Evolutionary conservation across 495 filamentous ascomycete species (phyloP).

Genomic region (Daldinia vernicosa): DNA sequence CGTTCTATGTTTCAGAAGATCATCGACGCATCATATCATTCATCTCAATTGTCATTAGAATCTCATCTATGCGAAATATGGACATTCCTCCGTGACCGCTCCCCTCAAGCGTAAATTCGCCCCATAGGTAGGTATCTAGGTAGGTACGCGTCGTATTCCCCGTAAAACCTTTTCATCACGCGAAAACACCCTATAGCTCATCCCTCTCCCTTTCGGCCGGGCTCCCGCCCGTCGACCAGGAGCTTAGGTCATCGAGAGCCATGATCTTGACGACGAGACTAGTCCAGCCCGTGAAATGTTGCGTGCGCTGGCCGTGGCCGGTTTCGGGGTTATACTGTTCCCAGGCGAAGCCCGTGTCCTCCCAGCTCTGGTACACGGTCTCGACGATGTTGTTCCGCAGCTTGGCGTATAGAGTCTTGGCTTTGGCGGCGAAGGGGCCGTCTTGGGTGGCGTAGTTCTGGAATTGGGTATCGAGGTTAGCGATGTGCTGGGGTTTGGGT

Average conservation of each 20-base stretch:
- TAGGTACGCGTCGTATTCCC: neutral
- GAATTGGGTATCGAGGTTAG: conserved; percentile 29
- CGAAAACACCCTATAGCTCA: conserved; percentile 42
- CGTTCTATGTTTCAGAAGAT: neutral
- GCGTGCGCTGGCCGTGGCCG: conserved; percentile 89
- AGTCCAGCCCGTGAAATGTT: conserved; percentile 99
- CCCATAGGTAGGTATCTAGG: no score
- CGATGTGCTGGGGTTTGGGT: no score
- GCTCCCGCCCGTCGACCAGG: conserved; percentile 13
- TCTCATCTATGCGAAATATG: neutral
- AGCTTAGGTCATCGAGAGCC: conserved; percentile 70
- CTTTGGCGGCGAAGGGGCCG: conserved; percentile 75
- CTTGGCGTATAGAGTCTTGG: conserved; percentile 75
- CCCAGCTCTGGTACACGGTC: conserved; percentile 88
- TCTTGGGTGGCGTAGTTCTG: conserved; percentile 64
- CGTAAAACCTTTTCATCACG: neutral
- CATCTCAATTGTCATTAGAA: neutral
- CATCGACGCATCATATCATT: conserved; percentile 12
- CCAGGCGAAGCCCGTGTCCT: conserved; percentile 95
- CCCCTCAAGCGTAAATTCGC: neutral
- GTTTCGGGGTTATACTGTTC: conserved; percentile 98
- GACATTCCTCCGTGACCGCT: neutral
- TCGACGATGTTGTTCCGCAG: conserved; percentile 86
- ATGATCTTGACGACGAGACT: conserved; percentile 98
- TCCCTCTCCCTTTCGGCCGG: conserved; percentile 28